Evolutionary conservation across 768 basidiomycete genomes (phyloP), one percentile per base, ranked within the genome.

Genomic region (Boletus reticulatus): DNA sequence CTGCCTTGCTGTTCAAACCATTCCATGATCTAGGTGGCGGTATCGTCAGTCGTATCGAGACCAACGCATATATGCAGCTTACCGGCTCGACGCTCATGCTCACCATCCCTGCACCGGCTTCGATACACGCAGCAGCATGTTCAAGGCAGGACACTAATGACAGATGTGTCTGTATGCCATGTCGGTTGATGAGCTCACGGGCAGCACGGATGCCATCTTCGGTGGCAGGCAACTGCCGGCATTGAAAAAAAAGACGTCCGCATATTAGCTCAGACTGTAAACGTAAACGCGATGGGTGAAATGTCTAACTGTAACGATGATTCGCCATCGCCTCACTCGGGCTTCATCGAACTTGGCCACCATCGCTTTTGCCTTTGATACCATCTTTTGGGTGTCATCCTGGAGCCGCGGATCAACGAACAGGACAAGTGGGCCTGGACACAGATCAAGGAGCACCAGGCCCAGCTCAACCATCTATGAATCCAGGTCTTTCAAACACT

Each of bases 91-190:
- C 77, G 38, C 78, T 72, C 61, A 87, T 76, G 27, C 78, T 80
- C 31, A 86, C 69, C 45, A 76, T 67, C 6, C 72, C 71, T 19
- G 80, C 78, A 3, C 76, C 76, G 8, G 83, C 76, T 60, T 81
- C 80, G 27, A 78, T 76, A 55, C 85, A 87, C 4, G 75, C 74
- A n/a, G 73, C 73, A 6, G 80, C 83, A 55, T 87, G 85, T 32
- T 73, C 61, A n/a, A 85, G 70, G 34, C 73, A 74, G 5, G 81
- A 75, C n/a, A 85, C 84, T 44, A 79, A 61, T 38, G 73, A 73
- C 38, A 87, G 66, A 64, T 84, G 82, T 20, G 78, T 78, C 20
- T 75, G 70, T 31, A 85, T 78, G n/a, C 65, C 63, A 46, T 78
- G 60, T 43, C 62, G 62, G 20, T 66, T 58, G 36, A 72, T 67